A percentile compares a stretch with the other conserved stretches of the same genome.
Evolutionary conservation across 768 basidiomycete genomes (phyloP).

Genomic region (Boletellus ananas): DNA sequence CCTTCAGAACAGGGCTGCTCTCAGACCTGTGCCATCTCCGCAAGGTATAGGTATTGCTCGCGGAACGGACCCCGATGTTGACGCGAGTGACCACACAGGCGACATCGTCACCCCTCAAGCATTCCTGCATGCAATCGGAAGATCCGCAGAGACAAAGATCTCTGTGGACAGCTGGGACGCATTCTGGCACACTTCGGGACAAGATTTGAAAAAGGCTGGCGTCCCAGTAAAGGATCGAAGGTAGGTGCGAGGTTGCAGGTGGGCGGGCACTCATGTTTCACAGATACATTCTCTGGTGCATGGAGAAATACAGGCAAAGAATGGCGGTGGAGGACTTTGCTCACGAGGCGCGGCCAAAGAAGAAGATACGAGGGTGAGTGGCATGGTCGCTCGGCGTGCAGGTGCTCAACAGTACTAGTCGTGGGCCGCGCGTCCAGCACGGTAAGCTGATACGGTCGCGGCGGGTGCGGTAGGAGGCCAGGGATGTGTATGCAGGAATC

Average conservation of each 20-base stretch:
- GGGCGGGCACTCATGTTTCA: slow-evolving; percentile 3
- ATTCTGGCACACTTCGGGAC: slow-evolving; percentile 61
- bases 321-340: slow-evolving; percentile 56
- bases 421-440: slow-evolving; percentile 71
- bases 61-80: background rate
- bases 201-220: slow-evolving; percentile 61
- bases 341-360: slow-evolving; percentile 63
- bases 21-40: slow-evolving; percentile 21
- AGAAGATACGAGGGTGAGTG: slow-evolving; percentile 75
- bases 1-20: slow-evolving; percentile 29
- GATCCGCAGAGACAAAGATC: slow-evolving; percentile 62
- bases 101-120: slow-evolving; percentile 52
- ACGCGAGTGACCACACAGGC: slow-evolving; percentile 32
- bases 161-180: slow-evolving; percentile 65
- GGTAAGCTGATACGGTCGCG: slow-evolving; percentile 73
- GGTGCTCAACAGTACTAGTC: slow-evolving; percentile 37
- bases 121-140: slow-evolving; percentile 74
- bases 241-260: slow-evolving; percentile 37
- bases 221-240: slow-evolving; percentile 66
- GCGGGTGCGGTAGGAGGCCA: slow-evolving; percentile 30
- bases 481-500: slow-evolving; percentile 14
- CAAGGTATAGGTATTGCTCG: slow-evolving; percentile 14
- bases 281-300: slow-evolving; percentile 83
- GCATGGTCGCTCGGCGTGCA: background rate
- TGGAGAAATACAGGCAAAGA: slow-evolving; percentile 72